Evolutionary conservation across 495 filamentous ascomycete genomes (phyloP), one percentile per base, ranked within the genome.

Genomic region (Penicillium tannophilum): DNA sequence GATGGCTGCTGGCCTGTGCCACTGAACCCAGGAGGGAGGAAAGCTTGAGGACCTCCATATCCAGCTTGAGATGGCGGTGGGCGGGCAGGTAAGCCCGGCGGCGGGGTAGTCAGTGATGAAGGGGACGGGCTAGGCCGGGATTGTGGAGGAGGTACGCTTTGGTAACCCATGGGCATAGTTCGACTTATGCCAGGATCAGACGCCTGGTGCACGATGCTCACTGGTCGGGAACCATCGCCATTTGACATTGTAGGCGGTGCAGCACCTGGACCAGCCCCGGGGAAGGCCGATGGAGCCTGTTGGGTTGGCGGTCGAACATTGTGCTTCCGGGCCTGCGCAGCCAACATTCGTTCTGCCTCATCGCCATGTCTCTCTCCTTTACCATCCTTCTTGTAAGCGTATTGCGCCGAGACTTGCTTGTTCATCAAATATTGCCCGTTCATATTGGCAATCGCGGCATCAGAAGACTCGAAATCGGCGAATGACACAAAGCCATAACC

Each of bases 331-430:
- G 93, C 94, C 70, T 97, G 91, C 42, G 89, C 87, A 45, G 94
- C 95, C 51, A 98, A 82, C 83, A 89, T 92, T 63, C 94, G 84
- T 75, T 98, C 94, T 33, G 95, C 94, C 67, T 93, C 81, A 66
- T 98, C 94, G 58, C 94, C 94, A 70, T 98, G 94, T 28, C 95
- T 83, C 76, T 98, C 94, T 59, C 93, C 93, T 75, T 97, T 96
- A 44, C 95, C 94, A 67, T 98, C 95, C 74, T 98, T 98, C 82
- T 98, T 98, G 81, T 96, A 98, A 42, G 94, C 94, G 73, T 98
- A 98, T 71, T 98, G 93, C 43, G 98, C 95, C 2, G 88, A 90
- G 63, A 96, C 86, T 66, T 94, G 87, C 74, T 97, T 96, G 78
- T 96, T 97, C 85, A 95, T 94, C 50, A 98, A 83, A 74, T 92